Base-by-base conservation (phyloP, 164 flowering plant genomes). In the Magnolia officinalis region DNA sequence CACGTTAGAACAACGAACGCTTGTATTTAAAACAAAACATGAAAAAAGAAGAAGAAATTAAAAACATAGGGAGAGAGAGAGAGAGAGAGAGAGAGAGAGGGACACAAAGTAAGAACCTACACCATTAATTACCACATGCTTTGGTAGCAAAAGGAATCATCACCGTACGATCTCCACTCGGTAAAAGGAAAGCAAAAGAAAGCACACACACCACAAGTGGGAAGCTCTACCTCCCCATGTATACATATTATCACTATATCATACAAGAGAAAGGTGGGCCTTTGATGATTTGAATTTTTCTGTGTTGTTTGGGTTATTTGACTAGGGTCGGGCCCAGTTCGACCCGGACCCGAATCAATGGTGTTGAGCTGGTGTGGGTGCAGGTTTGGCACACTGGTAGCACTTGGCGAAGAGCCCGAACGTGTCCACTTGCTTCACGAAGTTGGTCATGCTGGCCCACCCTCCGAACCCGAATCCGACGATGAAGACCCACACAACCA, bases 341-440 rank as follows among this genome's bases (percentile, higher is more conserved):
- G 67, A 64, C 67, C 23, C 67, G 29, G 24, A 18, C 45, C 55
- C 20, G 16, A 75, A 50, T 75, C 73, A 75, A 31, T 69, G 78
- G 52, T 75, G 77, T 9, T 58, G 65, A 4, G 65, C 19, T 8
- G 70, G 18, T 23, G 80, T 37, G 26, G 78, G 75, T 1, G 49
- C 9, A 0, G 81, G 50, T 61, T 78, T 78, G n/a, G 49, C 19
- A 78, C 97, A 93, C 78, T 93, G 96, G 82, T 93, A 93, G 85
- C 97, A 93, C 82, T 88, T 93, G 21, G 97, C 92, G 68, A 92
- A 92, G 63, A 92, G 91, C 0, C 97, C 97, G 74, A 92, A 92
- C 0, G 90, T 88, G 80, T 91, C 89, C 4, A 93, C 91, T 74
- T 93, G 97, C 74, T 75, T 85, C 63, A 91, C 86, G 79, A 93